Evolutionary conservation across 176 grass and related monocot species (phyloP), one percentile per base, ranked within the genome.

Genomic region (Triticum timopheevii): DNA sequence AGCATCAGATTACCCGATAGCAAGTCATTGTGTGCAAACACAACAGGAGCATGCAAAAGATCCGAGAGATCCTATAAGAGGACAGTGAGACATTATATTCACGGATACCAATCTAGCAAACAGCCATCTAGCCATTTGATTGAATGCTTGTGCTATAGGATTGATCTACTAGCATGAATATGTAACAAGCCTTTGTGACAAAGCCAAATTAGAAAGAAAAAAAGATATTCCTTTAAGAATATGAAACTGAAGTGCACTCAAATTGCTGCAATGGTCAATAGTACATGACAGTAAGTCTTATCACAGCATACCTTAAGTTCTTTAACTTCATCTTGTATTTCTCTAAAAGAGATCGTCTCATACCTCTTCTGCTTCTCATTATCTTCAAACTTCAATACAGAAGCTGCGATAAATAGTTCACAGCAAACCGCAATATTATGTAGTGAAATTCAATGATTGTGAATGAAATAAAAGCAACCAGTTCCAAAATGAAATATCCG

Each of bases 1-100:
- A 93, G 72, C 97, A 99, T 99, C 50, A 99, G 56, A 85, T 99
- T 99, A 83, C 97, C 97, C 24, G 97, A 96, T 87, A 99, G 97
- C 69, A 99, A 96, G 33, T 99, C 97, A 78, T 99, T 99, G 89
- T 99, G 97, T 50, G 90, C 65, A 93, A 88, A 99, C 44, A 99
- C 88, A 16, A 91, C 82, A 66, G 97, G 94, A 1, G 94, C 79
- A 73, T 90, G 87, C 12, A 99, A 80, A 79, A 64, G 87, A 19
- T 94, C 92, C 4, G 90, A 87, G 44, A 99, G 88, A 91, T 91
- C 90, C 97, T 99, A 87, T 65, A 76, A 91, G 81, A 61, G 73
- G 17, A 86, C 15, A 40, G 12, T 5, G 47, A 80, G 50, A 70
- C 31, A 27, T 82, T 23, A 50, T 77, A 82, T 61, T 38, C 35